Evolutionary conservation across 768 basidiomycete species (phyloP), one percentile per base, ranked within the genome.

Genomic region (Coprinopsis strossmayeri): DNA sequence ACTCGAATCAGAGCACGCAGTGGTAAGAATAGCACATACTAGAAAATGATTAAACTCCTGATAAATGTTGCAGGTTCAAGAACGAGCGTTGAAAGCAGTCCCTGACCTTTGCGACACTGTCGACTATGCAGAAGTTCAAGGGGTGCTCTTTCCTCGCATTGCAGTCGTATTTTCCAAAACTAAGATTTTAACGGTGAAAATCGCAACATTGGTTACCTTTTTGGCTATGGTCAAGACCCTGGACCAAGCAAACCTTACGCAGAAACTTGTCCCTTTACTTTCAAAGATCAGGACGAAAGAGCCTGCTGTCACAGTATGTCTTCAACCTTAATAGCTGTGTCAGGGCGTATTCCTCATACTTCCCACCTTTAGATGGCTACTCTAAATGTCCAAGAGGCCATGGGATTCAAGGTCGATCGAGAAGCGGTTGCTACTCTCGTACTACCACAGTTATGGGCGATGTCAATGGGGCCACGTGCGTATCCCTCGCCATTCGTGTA

Each of bases 111-210:
- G 93, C 61, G 94, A 97, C 56, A 84, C 82, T 11, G 86, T 97
- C 40, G 94, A 98, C 64, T 98, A 96, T 60, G 89, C 90, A 2
- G 91, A 96, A 66, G 88, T 98, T 11, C 91, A 93, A 57, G 79
- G 84, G 11, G 84, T 93, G 2, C 65, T 96, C 34, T 91, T 96
- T 61, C 91, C 92, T 40, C 86, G 89, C 30, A 90, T 96, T 49
- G 92, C 92, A n/a, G 91, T 92, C 49, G 86, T 98, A 3, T 99
- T 98, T 65, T 86, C 91, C 4, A 88, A 89, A 65, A 99, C 96
- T 2, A 81, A 89, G 10, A 76, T 95, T 39, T 65, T 98, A 34
- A 79, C 83, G 1, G 91, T 98, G 58, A 97, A 97, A 71, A 91
- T 99, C 11, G 86, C 84, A 7, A 91, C 91, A 1, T 68, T 94